A percentile compares a stretch with the other conserved stretches of the same genome.
These are phyloP conservation scores for Capsaspora owczarzaki DNA, from an alignment of 78 protist genomes.

Conservation along the genomic window DNA sequence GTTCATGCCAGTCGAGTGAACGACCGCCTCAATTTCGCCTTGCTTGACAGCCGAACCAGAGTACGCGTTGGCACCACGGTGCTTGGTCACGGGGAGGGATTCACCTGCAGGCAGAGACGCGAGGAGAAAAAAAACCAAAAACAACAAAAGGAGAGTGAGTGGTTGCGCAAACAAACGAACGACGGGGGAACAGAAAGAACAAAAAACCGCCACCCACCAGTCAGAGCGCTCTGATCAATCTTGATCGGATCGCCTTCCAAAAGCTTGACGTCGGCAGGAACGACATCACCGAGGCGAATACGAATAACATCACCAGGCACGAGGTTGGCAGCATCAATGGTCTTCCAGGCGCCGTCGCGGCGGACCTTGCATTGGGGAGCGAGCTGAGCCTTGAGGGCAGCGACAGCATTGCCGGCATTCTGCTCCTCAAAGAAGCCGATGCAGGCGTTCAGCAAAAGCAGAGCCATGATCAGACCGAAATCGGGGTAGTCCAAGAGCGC, in stretches of 20 bases:
- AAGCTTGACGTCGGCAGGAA: conserved; percentile 71
- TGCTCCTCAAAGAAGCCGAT: conserved; percentile 72
- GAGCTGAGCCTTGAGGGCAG: conserved; percentile 64
- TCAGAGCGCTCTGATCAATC: conserved; percentile 68
- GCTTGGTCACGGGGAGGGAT: conserved; percentile 63
- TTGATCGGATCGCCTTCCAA: conserved; percentile 35
- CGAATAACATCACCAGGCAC: conserved; percentile 82
- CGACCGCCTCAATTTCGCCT: conserved; percentile 71
- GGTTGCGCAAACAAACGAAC: background rate
- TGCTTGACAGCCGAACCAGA: conserved; percentile 75
- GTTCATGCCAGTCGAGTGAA: conserved; percentile 71
- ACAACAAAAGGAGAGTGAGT: background rate
- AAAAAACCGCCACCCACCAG: conserved; percentile 34
- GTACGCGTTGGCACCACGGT: conserved; percentile 44
- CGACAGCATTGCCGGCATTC: conserved; percentile 77
- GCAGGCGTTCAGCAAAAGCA: conserved; percentile 58
- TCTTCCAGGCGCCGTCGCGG: conserved; percentile 59
- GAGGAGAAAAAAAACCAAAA: background rate
- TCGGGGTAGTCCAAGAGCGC: conserved; percentile 43
- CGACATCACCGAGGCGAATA: conserved; percentile 64
- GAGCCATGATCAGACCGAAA: conserved; percentile 38
- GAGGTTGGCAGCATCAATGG: conserved; percentile 39
- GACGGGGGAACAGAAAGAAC: no score
- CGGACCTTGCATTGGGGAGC: conserved; percentile 39
- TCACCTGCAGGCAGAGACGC: conserved; percentile 22